Evolutionary conservation across 148 eudicot species (phyloP).

Genomic region (Camellia lanceoleosa): DNA sequence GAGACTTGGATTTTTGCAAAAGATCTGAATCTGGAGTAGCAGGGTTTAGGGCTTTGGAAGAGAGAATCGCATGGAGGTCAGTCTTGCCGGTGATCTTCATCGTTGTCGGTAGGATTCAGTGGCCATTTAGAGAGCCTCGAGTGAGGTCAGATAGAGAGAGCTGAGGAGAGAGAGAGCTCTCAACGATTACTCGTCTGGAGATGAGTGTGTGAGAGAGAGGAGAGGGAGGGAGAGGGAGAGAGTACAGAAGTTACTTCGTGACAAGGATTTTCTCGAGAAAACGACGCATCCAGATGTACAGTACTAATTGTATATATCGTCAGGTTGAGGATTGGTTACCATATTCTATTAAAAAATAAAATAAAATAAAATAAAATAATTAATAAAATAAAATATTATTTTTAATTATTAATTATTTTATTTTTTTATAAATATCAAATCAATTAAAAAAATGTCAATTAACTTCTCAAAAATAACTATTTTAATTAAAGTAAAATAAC

Average conservation of each 20-base stretch:
- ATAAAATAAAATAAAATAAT: too few relatives aligned
- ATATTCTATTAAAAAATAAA: too few relatives aligned
- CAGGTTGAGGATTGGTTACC: neutral
- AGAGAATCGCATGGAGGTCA: conserved; percentile 19
- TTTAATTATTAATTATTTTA: too few relatives aligned
- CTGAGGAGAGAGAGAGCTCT: neutral
- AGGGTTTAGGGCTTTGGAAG: conserved; percentile 22
- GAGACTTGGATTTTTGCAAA: conserved; percentile 23
- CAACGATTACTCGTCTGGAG: neutral
- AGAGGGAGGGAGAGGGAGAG: neutral
- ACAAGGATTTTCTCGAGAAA: conserved; percentile 19
- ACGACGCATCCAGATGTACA: conserved; percentile 9
- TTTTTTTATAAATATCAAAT: too few relatives aligned
- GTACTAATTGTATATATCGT: neutral
- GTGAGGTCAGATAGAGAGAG: neutral
- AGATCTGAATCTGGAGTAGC: conserved; percentile 37
- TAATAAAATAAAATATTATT: too few relatives aligned
- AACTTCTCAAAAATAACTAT: too few relatives aligned
- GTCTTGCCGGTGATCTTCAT: conserved; percentile 51
- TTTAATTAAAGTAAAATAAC: too few relatives aligned
- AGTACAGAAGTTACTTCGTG: too few relatives aligned
- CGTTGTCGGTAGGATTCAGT: conserved; percentile 13
- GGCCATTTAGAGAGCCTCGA: conserved; percentile 16
- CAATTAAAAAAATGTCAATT: too few relatives aligned
- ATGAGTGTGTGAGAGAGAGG: neutral